Percentiles rank a stretch among this genome's conserved stretches.
phyloP scores from a whole-genome alignment of 1,139 yeast genomes.

The Candida glucosophila region DNA sequence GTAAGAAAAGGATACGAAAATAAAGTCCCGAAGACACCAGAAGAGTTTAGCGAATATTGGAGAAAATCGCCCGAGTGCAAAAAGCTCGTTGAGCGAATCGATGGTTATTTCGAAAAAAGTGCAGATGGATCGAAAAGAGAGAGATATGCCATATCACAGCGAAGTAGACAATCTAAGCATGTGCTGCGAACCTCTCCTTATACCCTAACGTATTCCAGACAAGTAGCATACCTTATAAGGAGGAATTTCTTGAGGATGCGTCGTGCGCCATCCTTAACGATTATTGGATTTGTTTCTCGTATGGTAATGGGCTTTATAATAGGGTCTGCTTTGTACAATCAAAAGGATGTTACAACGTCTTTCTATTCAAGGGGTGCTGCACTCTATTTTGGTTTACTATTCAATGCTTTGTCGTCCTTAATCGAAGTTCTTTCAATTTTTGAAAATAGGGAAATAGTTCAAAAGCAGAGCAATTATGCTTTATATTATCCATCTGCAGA shows the following conservation, averaged over 20 bases:
- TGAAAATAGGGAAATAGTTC: conserved; percentile 50
- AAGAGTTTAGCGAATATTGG: conserved; percentile 20
- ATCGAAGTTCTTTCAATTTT: conserved; percentile 51
- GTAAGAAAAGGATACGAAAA: conserved; percentile 39
- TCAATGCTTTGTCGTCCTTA: conserved; percentile 48
- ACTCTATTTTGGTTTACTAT: conserved; percentile 48
- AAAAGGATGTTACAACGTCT: conserved; percentile 38
- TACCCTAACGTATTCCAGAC: conserved; percentile 27
- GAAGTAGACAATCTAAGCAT: conserved; percentile 21
- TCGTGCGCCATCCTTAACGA: conserved; percentile 23
- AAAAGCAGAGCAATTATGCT: conserved; percentile 55
- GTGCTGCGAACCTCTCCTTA: conserved; percentile 19
- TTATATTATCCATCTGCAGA: conserved; percentile 64
- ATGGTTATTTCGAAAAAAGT: conserved; percentile 7
- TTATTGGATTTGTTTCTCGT: conserved; percentile 19
- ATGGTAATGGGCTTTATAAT: conserved; percentile 22
- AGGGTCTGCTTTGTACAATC: conserved; percentile 46
- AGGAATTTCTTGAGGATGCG: conserved; percentile 19
- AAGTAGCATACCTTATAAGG: conserved; percentile 19
- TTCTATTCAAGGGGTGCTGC: conserved; percentile 52
- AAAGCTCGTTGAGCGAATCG: conserved; percentile 11
- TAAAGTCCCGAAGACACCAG: conserved; percentile 18
- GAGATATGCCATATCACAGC: conserved; percentile 14
- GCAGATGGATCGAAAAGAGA: conserved; percentile 6
- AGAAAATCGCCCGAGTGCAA: conserved; percentile 13